Base-by-base conservation (phyloP, 2,329 filamentous ascomycete species). In the Colletotrichum sp. region DNA sequence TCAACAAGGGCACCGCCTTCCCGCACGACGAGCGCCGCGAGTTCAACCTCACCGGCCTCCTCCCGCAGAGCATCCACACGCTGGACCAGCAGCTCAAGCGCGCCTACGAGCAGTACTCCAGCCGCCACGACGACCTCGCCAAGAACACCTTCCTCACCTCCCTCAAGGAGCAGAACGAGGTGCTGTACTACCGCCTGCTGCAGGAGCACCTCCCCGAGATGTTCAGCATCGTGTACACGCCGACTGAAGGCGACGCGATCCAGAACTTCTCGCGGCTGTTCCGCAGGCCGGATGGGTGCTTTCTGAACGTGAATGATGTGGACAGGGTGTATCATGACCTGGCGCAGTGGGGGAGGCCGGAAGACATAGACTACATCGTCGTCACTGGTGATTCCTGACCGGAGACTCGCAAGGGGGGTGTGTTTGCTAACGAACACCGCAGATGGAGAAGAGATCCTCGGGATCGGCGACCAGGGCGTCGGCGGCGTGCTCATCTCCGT, bases 61-160 rank as follows among this genome's bases (percentile, higher is more conserved):
- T 98, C 0, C 96, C 96, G 0, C 88, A 91, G 10, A 90, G 93
- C 80, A 87, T 95, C 8, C 94, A 96, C 81, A 94, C 92, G 0
- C 89, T 98, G 7, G 93, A 96, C 6, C 92, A 95, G 80, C 96
- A 98, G 82, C 91, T 92, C 66, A 86, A 91, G 72, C 91, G 96
- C 28, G 95, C 96, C 1, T 98, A 98, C 82, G 86, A 95, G 79
- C 96, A 98, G 82, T 98, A 96, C 84, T 87, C 85, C 24, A 90
- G 88, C 4, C 88, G 90, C 5, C 82, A 85, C 0, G 90, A 93
- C 82, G 90, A 93, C 78, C 85, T 98, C 49, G 93, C 93, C 52
- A 98, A 97, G 86, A 98, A 98, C 80, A 96, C 95, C 0, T 98
- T 98, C 82, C 90, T 98, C 88, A 95, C 94, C 0, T 95, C 93